These are phyloP conservation scores for Ligustrum vulgare DNA, from an alignment of 257 asterid genomes.

Conservation along the genomic window DNA sequence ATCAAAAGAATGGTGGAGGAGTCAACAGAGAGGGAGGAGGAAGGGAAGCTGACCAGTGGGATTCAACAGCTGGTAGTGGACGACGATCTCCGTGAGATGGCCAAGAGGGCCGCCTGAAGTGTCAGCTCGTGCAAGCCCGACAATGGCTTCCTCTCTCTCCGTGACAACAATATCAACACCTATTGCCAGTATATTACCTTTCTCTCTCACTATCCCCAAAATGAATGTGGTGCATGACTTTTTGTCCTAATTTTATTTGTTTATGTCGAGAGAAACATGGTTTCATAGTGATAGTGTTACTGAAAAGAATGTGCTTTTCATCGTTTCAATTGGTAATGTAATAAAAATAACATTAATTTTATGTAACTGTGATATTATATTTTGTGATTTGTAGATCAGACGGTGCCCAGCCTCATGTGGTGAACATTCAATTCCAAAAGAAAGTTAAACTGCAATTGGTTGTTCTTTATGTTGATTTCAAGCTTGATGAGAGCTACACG, in stretches of 20 bases:
- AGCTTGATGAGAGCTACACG: conserved; percentile 96
- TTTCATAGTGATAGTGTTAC: neutral
- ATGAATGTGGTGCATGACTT: neutral
- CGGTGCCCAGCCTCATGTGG: conserved; percentile 96
- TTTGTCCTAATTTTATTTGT: neutral
- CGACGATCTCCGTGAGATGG: conserved; percentile 87
- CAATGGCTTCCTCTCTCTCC: conserved; percentile 71
- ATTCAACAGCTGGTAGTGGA: conserved; percentile 62
- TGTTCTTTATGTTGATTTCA: conserved; percentile 81
- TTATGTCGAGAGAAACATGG: neutral
- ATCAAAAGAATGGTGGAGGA: conserved; percentile 69
- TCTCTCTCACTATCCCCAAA: neutral
- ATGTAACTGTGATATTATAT: neutral
- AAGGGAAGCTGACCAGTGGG: conserved; percentile 80
- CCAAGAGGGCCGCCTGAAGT: conserved; percentile 92
- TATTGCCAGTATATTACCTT: conserved; percentile 69
- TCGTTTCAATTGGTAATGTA: neutral
- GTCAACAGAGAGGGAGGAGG: conserved; percentile 85
- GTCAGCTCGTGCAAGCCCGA: conserved; percentile 97
- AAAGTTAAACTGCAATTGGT: conserved; percentile 85
- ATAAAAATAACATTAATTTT: too few relatives aligned
- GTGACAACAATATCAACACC: conserved; percentile 88
- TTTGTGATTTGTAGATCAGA: conserved; percentile 62
- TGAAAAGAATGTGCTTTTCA: neutral
- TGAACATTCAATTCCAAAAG: conserved; percentile 91